Base-by-base conservation (phyloP, 1,139 yeast genomes). In the Saccharomyces uvarum region DNA sequence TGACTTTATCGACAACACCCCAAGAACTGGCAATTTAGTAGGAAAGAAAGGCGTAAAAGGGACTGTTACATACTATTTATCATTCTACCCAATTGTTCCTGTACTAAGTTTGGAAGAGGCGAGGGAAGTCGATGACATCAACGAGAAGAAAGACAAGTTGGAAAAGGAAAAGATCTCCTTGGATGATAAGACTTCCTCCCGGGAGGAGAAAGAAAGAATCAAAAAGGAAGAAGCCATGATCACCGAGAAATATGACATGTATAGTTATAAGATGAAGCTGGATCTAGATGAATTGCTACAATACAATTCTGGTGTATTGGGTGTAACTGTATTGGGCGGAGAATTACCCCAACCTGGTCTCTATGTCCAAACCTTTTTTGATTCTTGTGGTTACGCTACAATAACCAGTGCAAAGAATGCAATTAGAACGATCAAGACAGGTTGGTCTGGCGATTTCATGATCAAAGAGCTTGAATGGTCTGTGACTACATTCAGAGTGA, bases 61-160 rank as follows among this genome's bases (percentile, higher is more conserved):
- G 66, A 72, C 78, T 24, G 76, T 91, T 42, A 77, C 82, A 16
- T 91, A 87, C 69, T 77, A 83, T 11, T 73, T 87, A 54, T 79
- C 93, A 2, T 91, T 91, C 75, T 88, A 81, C 70, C 98, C 98
- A 21, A 73, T 84, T 14, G 72, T 86, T 55, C 88, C 90, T 11
- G 86, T 89, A 9, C 77, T 84, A 77, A 81, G 88, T 47, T 82
- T 87, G 53, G 85, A 82, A 56, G 96, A 88, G 59, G 76, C 80
- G 50, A 76, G 73, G 56, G 88, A 81, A 60, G 84, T 80, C 61
- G 78, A 75, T 57, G 72, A 71, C 54, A 73, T 73, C 44, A 72
- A 73, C 51, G 72, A 70, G 54, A 67, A 69, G 56, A 70, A 71
- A 58, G 67, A 70, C 61, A 31, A 19, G 19, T 57, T 59, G 52